Conservation (phyloP, 192 early-diverging fungal genomes). For the Neocallimastix lanati region DNA sequence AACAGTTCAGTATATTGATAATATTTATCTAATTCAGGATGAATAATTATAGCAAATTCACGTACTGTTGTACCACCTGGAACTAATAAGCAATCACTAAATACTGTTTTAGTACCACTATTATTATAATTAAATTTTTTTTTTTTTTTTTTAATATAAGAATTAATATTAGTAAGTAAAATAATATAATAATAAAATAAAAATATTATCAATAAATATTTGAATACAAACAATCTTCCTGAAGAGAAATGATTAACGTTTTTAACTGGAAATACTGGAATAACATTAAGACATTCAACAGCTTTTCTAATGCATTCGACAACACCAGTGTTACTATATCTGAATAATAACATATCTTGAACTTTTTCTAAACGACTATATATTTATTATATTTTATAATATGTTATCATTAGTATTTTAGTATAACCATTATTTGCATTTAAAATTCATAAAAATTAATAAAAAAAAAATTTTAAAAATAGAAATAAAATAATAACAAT, state of each 20-base stretch:
- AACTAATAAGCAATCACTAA: constrained; percentile 56
- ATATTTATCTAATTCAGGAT: constrained; percentile 40
- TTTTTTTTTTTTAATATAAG: too few relatives aligned
- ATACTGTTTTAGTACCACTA: constrained; percentile 23
- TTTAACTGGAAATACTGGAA: constrained; percentile 61
- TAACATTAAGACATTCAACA: constrained; percentile 39
- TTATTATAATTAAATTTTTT: too few relatives aligned
- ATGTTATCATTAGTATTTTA: too few relatives aligned
- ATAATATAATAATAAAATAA: too few relatives aligned
- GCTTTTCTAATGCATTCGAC: constrained; percentile 44
- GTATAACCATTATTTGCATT: too few relatives aligned
- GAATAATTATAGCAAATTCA: constrained; percentile 51
- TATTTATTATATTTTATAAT: neutral
- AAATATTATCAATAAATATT: too few relatives aligned
- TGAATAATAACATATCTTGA: constrained; percentile 58
- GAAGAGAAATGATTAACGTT: constrained; percentile 44
- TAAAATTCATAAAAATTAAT: too few relatives aligned
- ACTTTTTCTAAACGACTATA: constrained; percentile 14
- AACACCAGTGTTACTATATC: constrained; percentile 71
- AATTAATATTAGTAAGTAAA: too few relatives aligned
- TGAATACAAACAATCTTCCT: constrained; percentile 10
- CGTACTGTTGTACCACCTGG: constrained; percentile 53
- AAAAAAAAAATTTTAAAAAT: neutral
- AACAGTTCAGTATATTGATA: constrained; percentile 62
- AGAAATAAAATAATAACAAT: too few relatives aligned